phyloP scores from a whole-genome alignment of 2,329 filamentous ascomycete genomes.

The Neonectria faginata region DNA sequence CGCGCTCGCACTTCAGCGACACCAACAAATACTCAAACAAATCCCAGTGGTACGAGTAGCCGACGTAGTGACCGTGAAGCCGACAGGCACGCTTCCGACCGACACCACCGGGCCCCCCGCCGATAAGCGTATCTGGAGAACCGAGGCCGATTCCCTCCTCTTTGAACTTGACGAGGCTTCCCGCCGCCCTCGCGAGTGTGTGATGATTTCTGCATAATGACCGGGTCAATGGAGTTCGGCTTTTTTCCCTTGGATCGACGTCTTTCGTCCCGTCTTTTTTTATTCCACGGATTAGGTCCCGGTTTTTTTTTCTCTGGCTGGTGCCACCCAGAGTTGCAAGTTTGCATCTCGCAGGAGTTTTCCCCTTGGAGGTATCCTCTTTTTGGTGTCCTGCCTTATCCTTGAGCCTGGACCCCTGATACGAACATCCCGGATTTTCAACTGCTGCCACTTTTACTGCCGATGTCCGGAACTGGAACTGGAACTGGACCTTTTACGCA shows the following conservation, averaged over 20 bases:
- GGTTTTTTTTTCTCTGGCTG: slow-evolving; percentile 42
- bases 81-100: slow-evolving; percentile 55
- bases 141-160: slow-evolving; percentile 33
- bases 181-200: slow-evolving; percentile 43
- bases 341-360: slow-evolving; percentile 45
- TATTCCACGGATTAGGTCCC: slow-evolving; percentile 43
- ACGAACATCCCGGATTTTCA: slow-evolving; percentile 44
- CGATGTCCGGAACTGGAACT: slow-evolving; percentile 40
- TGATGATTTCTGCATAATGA: slow-evolving; percentile 49
- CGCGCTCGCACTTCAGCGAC: slow-evolving; percentile 53
- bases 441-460: slow-evolving; percentile 39
- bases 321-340: slow-evolving; percentile 45
- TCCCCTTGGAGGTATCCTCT: slow-evolving; percentile 44
- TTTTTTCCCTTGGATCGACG: slow-evolving; percentile 45
- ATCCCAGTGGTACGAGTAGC: slow-evolving; percentile 51
- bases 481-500: slow-evolving; percentile 36
- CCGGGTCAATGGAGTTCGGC: slow-evolving; percentile 45
- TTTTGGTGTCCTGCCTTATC: slow-evolving; percentile 39
- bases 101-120: slow-evolving; percentile 54
- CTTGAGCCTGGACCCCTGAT: slow-evolving; percentile 36
- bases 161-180: slow-evolving; percentile 39
- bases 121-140: slow-evolving; percentile 48
- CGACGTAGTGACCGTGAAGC: slow-evolving; percentile 58
- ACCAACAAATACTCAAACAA: slow-evolving; percentile 55
- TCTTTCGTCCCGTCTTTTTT: slow-evolving; percentile 43